Evolutionary conservation across 805 yeast genomes (phyloP).

Genomic region (Middelhovenomyces tepae): DNA sequence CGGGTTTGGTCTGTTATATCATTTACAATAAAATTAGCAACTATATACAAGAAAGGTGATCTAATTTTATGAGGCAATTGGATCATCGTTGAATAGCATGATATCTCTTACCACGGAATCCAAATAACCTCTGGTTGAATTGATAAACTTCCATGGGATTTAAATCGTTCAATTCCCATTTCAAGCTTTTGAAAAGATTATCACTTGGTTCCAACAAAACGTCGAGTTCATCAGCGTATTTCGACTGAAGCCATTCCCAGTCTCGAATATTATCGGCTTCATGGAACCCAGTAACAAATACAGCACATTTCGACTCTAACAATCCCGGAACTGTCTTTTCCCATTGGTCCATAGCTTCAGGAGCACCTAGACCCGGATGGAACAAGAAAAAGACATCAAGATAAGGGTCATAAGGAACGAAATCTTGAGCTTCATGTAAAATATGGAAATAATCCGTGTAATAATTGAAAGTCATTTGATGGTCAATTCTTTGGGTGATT

Average conservation of each 20-base stretch:
- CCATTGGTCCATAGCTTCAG: slow-evolving; percentile 76
- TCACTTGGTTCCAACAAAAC: slow-evolving; percentile 63
- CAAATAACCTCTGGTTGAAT: slow-evolving; percentile 83
- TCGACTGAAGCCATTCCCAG: slow-evolving; percentile 55
- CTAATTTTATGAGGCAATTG: slow-evolving; percentile 6
- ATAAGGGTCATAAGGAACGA: slow-evolving; percentile 97
- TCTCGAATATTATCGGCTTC: slow-evolving; percentile 63
- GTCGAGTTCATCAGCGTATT: slow-evolving; percentile 70
- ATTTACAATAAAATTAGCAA: too few species aligned
- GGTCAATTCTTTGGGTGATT: slow-evolving; percentile 63
- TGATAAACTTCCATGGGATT: slow-evolving; percentile 92
- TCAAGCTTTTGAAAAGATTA: slow-evolving; percentile 75
- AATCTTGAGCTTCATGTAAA: slow-evolving; percentile 83
- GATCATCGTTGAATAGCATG: slow-evolving; percentile 50
- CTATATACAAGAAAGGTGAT: slow-evolving; percentile 4
- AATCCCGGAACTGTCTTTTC: slow-evolving; percentile 75
- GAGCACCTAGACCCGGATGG: slow-evolving; percentile 90
- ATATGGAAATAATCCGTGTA: slow-evolving; percentile 91
- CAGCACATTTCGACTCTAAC: slow-evolving; percentile 86
- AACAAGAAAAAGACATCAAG: slow-evolving; percentile 85
- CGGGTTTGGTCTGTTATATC: too few species aligned
- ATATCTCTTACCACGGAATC: slow-evolving; percentile 92
- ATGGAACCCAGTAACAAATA: slow-evolving; percentile 86
- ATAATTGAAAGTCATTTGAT: slow-evolving; percentile 61
- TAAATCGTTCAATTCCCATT: slow-evolving; percentile 88